Percentiles rank a stretch among this genome's conserved stretches.
phyloP scores from a whole-genome alignment of 495 filamentous ascomycete species.

The Aspergillus baeticus region DNA sequence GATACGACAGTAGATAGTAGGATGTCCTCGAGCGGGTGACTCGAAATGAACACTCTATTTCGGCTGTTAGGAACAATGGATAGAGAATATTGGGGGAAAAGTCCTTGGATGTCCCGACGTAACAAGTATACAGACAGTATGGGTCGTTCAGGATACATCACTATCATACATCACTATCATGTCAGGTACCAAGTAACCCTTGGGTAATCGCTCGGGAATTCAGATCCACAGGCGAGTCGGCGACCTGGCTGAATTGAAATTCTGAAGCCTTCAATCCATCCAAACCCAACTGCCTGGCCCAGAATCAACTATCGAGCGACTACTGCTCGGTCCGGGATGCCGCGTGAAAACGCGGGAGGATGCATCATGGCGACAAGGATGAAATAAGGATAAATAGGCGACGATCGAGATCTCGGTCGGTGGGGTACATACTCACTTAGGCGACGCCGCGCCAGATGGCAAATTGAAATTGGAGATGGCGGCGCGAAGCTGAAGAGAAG shows the following conservation, averaged over 20 bases:
- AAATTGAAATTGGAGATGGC: background rate
- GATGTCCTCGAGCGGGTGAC: too few relatives aligned
- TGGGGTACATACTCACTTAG: background rate
- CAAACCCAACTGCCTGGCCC: background rate
- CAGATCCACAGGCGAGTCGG: too few relatives aligned
- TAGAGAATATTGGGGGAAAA: too few relatives aligned
- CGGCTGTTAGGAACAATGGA: too few relatives aligned
- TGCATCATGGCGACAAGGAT: background rate
- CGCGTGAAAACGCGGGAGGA: background rate
- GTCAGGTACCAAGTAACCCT: too few relatives aligned
- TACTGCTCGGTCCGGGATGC: background rate
- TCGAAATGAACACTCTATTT: too few relatives aligned
- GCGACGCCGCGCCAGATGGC: background rate
- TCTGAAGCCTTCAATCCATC: too few relatives aligned
- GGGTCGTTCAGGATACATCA: background rate
- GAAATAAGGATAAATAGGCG: background rate
- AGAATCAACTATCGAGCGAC: background rate
- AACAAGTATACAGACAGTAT: background rate
- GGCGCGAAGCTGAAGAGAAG: background rate
- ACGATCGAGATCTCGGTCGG: background rate
- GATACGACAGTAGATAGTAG: too few relatives aligned
- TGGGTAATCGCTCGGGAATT: too few relatives aligned
- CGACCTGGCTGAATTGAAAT: too few relatives aligned
- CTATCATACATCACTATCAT: slow-evolving; percentile 11
- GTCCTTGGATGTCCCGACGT: too few relatives aligned